Conservation (phyloP, 2,329 filamentous ascomycete species). For the Colletotrichum magnum region DNA sequence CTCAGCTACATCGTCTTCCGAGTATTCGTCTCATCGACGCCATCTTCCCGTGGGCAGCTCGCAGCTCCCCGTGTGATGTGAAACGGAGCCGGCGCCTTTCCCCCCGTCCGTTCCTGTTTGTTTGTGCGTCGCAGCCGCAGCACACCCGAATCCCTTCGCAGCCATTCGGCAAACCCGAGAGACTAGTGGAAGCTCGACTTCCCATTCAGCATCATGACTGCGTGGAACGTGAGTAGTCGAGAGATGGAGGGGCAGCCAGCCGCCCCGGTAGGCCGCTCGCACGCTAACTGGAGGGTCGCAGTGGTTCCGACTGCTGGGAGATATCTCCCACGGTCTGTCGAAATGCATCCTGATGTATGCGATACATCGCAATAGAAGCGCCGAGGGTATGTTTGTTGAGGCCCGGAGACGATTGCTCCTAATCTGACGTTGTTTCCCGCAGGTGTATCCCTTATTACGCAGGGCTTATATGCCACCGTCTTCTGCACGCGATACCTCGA, state of each 20-base stretch:
- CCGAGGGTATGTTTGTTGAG: slow-evolving; percentile 73
- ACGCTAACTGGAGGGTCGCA: slow-evolving; percentile 46
- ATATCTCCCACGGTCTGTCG: slow-evolving; percentile 86
- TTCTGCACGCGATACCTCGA: slow-evolving; percentile 92
- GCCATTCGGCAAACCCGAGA: slow-evolving; percentile 3
- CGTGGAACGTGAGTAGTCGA: slow-evolving; percentile 55
- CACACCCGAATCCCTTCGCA: slow-evolving; percentile 16
- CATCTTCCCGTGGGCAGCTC: slow-evolving; percentile 6
- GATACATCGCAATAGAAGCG: slow-evolving; percentile 89
- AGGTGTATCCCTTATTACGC: slow-evolving; percentile 93
- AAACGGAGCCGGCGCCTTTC: slow-evolving; percentile 35
- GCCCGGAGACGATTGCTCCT: neutral
- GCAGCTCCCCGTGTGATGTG: slow-evolving; percentile 39
- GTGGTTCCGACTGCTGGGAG: slow-evolving; percentile 83
- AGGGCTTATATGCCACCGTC: slow-evolving; percentile 87
- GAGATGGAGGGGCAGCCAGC: neutral
- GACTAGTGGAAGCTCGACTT: slow-evolving; percentile 32
- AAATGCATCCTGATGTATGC: slow-evolving; percentile 93
- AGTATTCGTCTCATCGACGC: slow-evolving; percentile 11
- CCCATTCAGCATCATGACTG: slow-evolving; percentile 51
- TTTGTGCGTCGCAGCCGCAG: slow-evolving; percentile 34
- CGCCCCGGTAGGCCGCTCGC: neutral
- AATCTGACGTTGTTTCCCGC: slow-evolving; percentile 40
- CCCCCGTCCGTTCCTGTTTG: slow-evolving; percentile 25
- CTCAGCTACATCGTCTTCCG: slow-evolving; percentile 1